Conservation (phyloP, 345 rosid species). For the Nephelium lappaceum region DNA sequence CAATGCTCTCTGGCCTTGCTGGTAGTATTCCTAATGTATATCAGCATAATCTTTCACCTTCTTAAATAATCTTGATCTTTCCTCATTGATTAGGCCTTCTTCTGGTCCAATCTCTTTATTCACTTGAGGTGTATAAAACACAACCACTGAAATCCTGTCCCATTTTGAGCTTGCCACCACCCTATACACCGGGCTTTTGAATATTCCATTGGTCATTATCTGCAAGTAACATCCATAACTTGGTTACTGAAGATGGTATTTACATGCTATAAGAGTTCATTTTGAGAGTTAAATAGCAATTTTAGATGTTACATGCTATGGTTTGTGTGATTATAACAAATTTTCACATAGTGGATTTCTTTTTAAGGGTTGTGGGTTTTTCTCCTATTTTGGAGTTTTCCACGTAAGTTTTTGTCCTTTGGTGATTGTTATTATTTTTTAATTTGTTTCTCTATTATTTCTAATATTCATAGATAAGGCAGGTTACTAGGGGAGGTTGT, state of each 20-base stretch:
- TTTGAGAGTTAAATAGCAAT: constrained; percentile 3
- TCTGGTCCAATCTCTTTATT: constrained; percentile 32
- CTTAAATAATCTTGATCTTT: constrained; percentile 40
- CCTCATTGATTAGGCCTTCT: constrained; percentile 31
- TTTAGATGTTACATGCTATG: too few relatives aligned
- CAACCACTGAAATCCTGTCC: constrained; percentile 45
- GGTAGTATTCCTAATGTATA: constrained; percentile 36
- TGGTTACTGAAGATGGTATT: too few relatives aligned
- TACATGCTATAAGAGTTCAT: not conserved
- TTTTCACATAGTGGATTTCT: too few relatives aligned
- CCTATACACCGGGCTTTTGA: constrained; percentile 52
- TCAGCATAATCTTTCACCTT: constrained; percentile 34
- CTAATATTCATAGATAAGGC: too few relatives aligned
- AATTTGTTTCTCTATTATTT: too few relatives aligned
- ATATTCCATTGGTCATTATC: constrained; percentile 61
- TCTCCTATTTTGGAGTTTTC: too few relatives aligned
- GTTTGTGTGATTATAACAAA: too few relatives aligned
- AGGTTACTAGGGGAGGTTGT: too few relatives aligned
- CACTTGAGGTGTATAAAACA: constrained; percentile 45
- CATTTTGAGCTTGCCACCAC: constrained; percentile 41
- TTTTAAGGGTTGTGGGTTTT: too few relatives aligned
- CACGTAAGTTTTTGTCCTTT: too few relatives aligned
- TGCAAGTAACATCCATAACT: constrained; percentile 19
- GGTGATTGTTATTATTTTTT: too few relatives aligned
- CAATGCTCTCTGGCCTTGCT: constrained; percentile 36